These are phyloP conservation scores for Parathielavia hyrcaniae DNA, from an alignment of 495 filamentous ascomycete species.

Conservation along the genomic window DNA sequence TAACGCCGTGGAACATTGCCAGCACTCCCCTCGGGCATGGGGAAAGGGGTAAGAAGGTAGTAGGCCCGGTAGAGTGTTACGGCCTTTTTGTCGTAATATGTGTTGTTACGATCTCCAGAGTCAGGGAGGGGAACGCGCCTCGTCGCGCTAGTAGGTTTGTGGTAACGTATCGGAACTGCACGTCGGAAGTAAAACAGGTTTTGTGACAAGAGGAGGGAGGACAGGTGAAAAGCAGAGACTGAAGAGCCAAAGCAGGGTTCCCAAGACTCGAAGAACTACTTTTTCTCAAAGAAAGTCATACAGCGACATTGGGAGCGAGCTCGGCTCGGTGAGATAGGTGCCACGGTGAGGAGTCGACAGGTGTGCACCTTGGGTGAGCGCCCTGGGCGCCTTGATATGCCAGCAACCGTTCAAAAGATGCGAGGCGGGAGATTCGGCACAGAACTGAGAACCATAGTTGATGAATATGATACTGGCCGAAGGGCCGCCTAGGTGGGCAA, in stretches of 20 bases:
- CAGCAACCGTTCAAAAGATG: background rate
- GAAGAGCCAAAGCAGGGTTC: background rate
- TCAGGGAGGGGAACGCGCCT: background rate
- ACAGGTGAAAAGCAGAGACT: no score
- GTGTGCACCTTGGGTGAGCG: no score
- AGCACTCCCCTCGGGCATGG: constrained; percentile 1
- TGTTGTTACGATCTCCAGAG: background rate
- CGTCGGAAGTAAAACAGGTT: no score
- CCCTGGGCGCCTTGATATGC: background rate
- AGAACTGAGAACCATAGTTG: no score
- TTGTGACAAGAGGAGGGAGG: no score
- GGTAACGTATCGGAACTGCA: no score
- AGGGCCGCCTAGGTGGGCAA: no score
- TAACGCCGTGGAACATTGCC: constrained; percentile 12
- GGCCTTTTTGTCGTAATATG: constrained; percentile 4
- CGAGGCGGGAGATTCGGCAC: no score
- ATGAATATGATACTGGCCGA: no score
- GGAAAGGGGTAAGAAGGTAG: background rate
- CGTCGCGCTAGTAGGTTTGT: no score
- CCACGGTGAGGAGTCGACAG: background rate
- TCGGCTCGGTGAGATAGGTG: background rate
- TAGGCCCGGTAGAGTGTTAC: no score
- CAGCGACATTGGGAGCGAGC: background rate
- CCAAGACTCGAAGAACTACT: background rate
- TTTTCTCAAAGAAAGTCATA: background rate